Base-by-base conservation (phyloP, 495 filamentous ascomycete species). In the Recurvomyces mirabilis region DNA sequence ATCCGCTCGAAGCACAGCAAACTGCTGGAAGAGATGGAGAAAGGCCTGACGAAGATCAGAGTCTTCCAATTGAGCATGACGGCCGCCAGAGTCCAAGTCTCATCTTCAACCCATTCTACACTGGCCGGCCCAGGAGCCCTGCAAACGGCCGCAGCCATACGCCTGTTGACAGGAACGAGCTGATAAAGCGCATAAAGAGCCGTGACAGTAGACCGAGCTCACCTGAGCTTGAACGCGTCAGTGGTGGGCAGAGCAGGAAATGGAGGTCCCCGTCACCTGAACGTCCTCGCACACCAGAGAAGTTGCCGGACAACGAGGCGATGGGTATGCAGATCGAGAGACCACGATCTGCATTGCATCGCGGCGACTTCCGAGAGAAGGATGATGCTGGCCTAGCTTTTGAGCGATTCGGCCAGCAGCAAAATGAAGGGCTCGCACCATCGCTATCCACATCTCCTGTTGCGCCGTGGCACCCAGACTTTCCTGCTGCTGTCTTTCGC, bases 101-200 rank as follows among this genome's bases (percentile, higher is more conserved):
- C 1, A 30, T 54, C 19, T 40, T 45, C 35, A 54, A 54, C 28
- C 51, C 51, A 7, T 54, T 44, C 39, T 55, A 55, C 38, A 55
- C 52, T 18, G 52, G 52, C 1, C 35, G 47, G 28, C 51, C 42
- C 4, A 20, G 38, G 2, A 55, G 41, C 18, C 43, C 47, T 3
- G 38, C 29, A 9, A 43, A 46, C 33, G 46, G 45, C n/a, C 55
- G 35, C 43, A 52, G 37, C 17, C 33, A 38, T 23, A 29, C 35
- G 23, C 21, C 53, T 1, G 36, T 47, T 18, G 52, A 54, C 39
- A 74, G 89, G 49, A 78, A 75, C 38, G 79, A 87, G 61, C 70
- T 94, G 49, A 94, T 95, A 47, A 76, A 85, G 61, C 71, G 81
- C 49, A 72, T 94, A 51, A 96, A 95, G 66, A 73, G 71, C 62